Conservation (phyloP, 306 rosid genomes). For the Vachellia pachyceras region DNA sequence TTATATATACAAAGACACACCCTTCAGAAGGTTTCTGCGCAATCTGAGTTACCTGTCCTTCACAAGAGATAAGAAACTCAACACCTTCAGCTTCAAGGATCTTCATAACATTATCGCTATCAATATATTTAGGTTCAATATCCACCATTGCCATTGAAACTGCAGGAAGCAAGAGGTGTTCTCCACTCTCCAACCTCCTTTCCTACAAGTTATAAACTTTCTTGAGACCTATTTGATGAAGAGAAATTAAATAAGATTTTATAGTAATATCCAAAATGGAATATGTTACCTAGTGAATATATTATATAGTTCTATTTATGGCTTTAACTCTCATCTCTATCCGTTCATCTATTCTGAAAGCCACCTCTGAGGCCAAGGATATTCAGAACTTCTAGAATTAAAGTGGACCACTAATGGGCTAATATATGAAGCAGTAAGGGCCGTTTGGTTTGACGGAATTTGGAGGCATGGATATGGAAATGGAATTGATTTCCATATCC, state of each 20-base stretch:
- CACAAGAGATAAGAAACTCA: conserved; percentile 70
- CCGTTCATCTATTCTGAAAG: conserved; percentile 21
- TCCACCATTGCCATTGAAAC: conserved; percentile 63
- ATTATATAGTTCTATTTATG: not conserved
- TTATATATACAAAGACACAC: not conserved
- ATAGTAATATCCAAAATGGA: conserved; percentile 23
- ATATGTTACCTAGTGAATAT: conserved; percentile 15
- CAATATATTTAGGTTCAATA: conserved; percentile 45
- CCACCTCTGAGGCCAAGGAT: conserved; percentile 29
- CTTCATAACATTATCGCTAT: conserved; percentile 47
- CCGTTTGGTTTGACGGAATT: too few species aligned
- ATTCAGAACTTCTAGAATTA: conserved; percentile 21
- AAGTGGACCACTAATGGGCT: not conserved
- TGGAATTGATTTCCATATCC: too few species aligned
- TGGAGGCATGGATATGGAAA: too few species aligned
- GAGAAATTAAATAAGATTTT: conserved; percentile 32
- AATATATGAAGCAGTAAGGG: not conserved
- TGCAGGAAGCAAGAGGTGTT: conserved; percentile 39
- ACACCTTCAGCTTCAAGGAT: conserved; percentile 72
- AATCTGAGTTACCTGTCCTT: conserved; percentile 64
- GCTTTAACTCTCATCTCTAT: not conserved
- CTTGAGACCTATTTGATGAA: conserved; percentile 39
- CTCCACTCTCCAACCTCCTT: conserved; percentile 33
- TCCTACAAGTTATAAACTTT: conserved; percentile 34
- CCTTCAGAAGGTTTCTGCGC: conserved; percentile 27